These are phyloP conservation scores for Trametes sanguinea DNA, from an alignment of 768 basidiomycete genomes.

Conservation along the genomic window DNA sequence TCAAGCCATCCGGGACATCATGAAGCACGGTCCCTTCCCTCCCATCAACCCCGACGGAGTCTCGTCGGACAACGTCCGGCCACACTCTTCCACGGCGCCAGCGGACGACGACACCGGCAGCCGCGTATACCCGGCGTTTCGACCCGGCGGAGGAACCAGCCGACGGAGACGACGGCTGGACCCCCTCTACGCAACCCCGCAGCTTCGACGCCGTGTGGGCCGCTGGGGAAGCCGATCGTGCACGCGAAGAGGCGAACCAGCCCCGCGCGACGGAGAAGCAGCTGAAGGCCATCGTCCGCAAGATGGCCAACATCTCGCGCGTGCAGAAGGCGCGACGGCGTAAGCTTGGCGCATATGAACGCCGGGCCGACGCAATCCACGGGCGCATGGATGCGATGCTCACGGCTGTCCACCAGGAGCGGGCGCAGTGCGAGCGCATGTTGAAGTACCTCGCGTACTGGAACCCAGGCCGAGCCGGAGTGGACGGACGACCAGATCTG, in stretches of 20 bases:
- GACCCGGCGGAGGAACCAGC: neutral
- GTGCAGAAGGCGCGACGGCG: neutral
- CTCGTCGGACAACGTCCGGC: neutral
- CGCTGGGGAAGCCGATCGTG: no score
- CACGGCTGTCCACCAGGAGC: constrained; percentile 14
- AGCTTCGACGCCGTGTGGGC: neutral
- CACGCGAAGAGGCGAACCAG: neutral
- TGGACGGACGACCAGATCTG: constrained; percentile 15
- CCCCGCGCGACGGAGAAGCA: neutral
- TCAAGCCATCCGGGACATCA: neutral
- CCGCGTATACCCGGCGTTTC: no score
- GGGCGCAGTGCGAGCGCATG: constrained; percentile 10
- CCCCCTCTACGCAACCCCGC: neutral
- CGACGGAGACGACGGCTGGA: neutral
- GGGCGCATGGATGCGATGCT: neutral
- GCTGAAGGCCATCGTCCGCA: constrained; percentile 2
- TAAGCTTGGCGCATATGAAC: neutral
- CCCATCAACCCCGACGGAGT: neutral
- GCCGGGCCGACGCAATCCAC: no score
- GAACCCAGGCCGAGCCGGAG: neutral
- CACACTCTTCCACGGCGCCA: neutral
- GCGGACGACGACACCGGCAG: no score
- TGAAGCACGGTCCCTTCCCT: neutral
- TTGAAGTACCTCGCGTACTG: constrained; percentile 6
- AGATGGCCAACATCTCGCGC: constrained; percentile 8